Evolutionary conservation across 257 asterid species (phyloP), one percentile per base, ranked within the genome.

Genomic region (Henckelia pumila): DNA sequence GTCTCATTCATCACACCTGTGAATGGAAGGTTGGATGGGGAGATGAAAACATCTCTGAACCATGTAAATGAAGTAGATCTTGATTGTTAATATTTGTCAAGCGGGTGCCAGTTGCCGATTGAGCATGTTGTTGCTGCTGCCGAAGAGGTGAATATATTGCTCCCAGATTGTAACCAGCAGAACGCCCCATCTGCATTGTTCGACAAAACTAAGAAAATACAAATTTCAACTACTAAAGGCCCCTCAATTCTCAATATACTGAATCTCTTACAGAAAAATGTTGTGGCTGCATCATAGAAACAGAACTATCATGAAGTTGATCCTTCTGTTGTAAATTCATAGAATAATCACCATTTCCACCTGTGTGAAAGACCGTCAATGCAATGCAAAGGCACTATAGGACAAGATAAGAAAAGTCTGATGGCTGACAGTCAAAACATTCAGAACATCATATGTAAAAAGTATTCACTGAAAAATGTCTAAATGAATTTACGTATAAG

Each of bases 311-410:
- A 65, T 87, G 97, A 52, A 76, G 88, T 75, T 90, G 96, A 64
- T 91, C 99, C 85, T 88, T 94, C 84, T 87, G 99, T 81, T 87
- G 97, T 33, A 85, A 76, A 63, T 88, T 96, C 92, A 88, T 80
- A 6, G 89, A 67, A 74, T 79, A 91, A 71, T 94, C 99, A 68
- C 83, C 79, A 82, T 78, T 87, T 68, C 95, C 93, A 87, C 96
- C 99, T 94, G 77, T 50, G 50, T 59, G 76, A 61, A 73, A 61
- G 59, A 49, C 26, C 26, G 69, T 77, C 69, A 57, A 68, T 24
- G 56, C 14, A 9, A 8, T 0, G 64, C 49, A 35, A 71, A 22
- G 25, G 20, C 6, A 75, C 8, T 26, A 53, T 14, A 25, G 30
- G 30, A 60, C 60, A 63, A 37, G 53, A 56, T 10, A 66, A 63